Conservation (phyloP, 2,329 filamentous ascomycete genomes). For the Phialemonium atrogriseum region DNA sequence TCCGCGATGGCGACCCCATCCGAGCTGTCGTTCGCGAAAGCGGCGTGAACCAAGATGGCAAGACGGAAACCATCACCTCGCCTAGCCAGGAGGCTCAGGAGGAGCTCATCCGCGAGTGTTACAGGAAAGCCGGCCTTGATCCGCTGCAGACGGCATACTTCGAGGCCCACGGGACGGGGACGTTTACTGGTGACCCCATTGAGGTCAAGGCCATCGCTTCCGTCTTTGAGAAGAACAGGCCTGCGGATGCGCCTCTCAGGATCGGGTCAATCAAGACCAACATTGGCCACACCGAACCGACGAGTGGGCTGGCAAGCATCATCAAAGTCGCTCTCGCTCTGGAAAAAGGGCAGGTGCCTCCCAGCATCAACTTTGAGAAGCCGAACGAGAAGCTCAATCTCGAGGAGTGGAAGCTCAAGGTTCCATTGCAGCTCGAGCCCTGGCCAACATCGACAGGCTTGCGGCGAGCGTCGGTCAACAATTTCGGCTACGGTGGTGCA, state of each 20-base stretch:
- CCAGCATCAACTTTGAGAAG: constrained; percentile 20
- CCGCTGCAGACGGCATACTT: constrained; percentile 23
- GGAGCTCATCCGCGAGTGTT: constrained; percentile 21
- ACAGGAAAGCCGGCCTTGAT: constrained; percentile 17
- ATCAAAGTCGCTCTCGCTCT: constrained; percentile 23
- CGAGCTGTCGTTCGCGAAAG: constrained; percentile 23
- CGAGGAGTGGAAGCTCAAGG: constrained; percentile 22
- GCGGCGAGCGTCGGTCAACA: constrained; percentile 1
- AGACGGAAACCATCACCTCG: constrained; percentile 28
- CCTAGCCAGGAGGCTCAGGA: constrained; percentile 27
- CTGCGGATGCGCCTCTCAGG: constrained; percentile 4
- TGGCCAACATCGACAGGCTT: background rate
- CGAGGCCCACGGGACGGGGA: constrained; percentile 39
- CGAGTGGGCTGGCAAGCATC: constrained; percentile 25
- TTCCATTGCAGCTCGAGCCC: constrained; percentile 2
- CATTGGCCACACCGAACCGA: constrained; percentile 27
- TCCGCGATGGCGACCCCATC: constrained; percentile 31
- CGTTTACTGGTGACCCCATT: constrained; percentile 35
- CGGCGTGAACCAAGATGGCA: constrained; percentile 29
- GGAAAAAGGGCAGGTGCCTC: constrained; percentile 21
- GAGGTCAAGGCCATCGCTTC: constrained; percentile 33
- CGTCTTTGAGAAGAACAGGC: background rate
- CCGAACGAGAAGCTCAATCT: constrained; percentile 15
- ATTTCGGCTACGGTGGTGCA: constrained; percentile 2
- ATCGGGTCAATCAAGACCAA: constrained; percentile 18